phyloP scores from a whole-genome alignment of 345 rosid genomes.

The Populus davidiana region DNA sequence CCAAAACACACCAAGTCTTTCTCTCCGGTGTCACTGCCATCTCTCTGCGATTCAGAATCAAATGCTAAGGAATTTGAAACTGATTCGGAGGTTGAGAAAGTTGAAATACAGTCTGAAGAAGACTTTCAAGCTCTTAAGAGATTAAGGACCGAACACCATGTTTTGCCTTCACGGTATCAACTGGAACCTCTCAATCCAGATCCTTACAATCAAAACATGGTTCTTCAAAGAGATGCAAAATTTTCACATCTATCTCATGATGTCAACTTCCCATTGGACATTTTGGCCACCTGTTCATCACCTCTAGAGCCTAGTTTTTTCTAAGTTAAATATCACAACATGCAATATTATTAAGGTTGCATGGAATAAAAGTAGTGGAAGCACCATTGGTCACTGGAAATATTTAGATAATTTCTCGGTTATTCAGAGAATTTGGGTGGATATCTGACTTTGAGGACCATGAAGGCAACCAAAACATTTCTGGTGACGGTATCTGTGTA shows the following conservation, averaged over 20 bases:
- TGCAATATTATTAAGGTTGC: neutral
- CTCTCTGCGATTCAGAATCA: slow-evolving; percentile 51
- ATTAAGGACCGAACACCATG: slow-evolving; percentile 21
- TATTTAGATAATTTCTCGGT: neutral
- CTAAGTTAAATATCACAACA: neutral
- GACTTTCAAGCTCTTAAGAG: slow-evolving; percentile 24
- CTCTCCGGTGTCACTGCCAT: slow-evolving; percentile 38
- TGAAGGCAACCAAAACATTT: neutral
- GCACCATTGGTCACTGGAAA: neutral
- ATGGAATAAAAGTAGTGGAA: neutral
- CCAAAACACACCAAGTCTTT: slow-evolving; percentile 21
- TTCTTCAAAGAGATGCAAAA: slow-evolving; percentile 13
- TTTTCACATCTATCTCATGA: slow-evolving; percentile 10
- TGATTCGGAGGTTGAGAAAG: slow-evolving; percentile 31
- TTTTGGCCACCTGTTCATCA: slow-evolving; percentile 21
- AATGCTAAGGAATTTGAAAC: slow-evolving; percentile 36
- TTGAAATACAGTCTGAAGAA: slow-evolving; percentile 27
- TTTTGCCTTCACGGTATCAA: slow-evolving; percentile 6
- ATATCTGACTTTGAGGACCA: neutral
- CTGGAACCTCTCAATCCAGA: slow-evolving; percentile 10
- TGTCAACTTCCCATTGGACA: slow-evolving; percentile 28
- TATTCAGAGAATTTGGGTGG: neutral
- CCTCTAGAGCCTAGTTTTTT: slow-evolving; percentile 34
- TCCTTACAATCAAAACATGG: slow-evolving; percentile 6
- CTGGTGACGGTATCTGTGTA: neutral